Conservation (phyloP, 345 rosid genomes). For the Chamaenerion angustifolium region DNA sequence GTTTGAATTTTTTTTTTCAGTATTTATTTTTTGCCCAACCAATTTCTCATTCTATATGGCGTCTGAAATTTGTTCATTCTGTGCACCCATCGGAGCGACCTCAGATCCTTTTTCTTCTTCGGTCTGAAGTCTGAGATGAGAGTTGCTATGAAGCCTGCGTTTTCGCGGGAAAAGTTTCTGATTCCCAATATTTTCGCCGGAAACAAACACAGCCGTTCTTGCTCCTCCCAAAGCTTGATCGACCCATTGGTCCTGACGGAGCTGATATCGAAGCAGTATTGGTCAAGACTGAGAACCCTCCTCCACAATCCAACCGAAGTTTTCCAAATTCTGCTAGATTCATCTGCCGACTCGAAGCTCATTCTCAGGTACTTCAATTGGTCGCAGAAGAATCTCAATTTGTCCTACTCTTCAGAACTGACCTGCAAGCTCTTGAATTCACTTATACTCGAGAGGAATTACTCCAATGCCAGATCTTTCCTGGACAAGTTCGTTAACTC, state of each 20-base stretch:
- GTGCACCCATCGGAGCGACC: background rate
- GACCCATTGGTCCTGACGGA: slow-evolving; percentile 16
- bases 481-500: slow-evolving; percentile 38
- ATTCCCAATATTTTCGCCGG: slow-evolving; percentile 3
- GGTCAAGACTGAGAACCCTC: slow-evolving; percentile 35
- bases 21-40: too few species aligned
- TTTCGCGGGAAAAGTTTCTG: background rate
- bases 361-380: slow-evolving; percentile 46
- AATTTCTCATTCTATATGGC: too few species aligned
- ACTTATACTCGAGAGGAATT: slow-evolving; percentile 33
- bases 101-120: too few species aligned
- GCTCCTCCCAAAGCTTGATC: slow-evolving; percentile 11
- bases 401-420: slow-evolving; percentile 27
- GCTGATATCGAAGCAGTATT: slow-evolving; percentile 47
- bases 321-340: slow-evolving; percentile 33
- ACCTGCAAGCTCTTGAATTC: slow-evolving; percentile 32
- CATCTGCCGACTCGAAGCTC: slow-evolving; percentile 39
- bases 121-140: background rate
- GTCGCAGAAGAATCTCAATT: slow-evolving; percentile 30
- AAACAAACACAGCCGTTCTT: slow-evolving; percentile 11
- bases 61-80: background rate
- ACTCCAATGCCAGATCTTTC: slow-evolving; percentile 53
- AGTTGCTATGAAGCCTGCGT: background rate
- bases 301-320: slow-evolving; percentile 19
- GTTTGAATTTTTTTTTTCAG: too few species aligned